Evolutionary conservation across 371 early-diverging fungal species (phyloP).

Genomic region (Chytridium lagenaria): DNA sequence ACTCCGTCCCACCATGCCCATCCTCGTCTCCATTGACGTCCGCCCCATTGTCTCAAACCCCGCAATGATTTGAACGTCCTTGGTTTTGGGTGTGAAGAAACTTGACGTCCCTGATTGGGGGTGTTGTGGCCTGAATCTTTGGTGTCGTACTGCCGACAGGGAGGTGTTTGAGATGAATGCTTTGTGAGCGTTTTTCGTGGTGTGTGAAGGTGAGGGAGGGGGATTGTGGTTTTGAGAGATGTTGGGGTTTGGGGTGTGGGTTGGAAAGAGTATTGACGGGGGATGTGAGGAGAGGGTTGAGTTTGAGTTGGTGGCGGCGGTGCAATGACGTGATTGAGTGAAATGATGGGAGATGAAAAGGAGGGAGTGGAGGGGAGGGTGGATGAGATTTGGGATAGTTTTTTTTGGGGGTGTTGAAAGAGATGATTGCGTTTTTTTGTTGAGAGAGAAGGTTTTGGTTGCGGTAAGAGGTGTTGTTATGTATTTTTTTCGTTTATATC

Average conservation of each 20-base stretch:
- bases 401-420: no score
- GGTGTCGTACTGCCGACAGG: background rate
- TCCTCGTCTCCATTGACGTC: constrained; percentile 61
- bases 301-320: constrained; percentile 30
- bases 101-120: constrained; percentile 29
- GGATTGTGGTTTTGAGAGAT: constrained; percentile 38
- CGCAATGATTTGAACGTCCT: constrained; percentile 71
- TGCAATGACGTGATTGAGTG: constrained; percentile 2
- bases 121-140: constrained; percentile 30
- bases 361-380: no score
- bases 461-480: no score
- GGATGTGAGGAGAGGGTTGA: background rate
- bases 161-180: background rate
- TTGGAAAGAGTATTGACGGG: background rate
- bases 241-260: background rate
- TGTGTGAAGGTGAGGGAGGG: constrained; percentile 49
- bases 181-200: background rate
- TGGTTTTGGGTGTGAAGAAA: constrained; percentile 52
- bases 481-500: no score
- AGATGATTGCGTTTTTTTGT: no score
- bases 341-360: no score
- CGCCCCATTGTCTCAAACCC: constrained; percentile 94
- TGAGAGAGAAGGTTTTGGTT: no score
- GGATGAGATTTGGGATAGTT: no score
- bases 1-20: background rate